Evolutionary conservation across 2,329 filamentous ascomycete species (phyloP).

Genomic region (Magnaporthiopsis rhizophila): DNA sequence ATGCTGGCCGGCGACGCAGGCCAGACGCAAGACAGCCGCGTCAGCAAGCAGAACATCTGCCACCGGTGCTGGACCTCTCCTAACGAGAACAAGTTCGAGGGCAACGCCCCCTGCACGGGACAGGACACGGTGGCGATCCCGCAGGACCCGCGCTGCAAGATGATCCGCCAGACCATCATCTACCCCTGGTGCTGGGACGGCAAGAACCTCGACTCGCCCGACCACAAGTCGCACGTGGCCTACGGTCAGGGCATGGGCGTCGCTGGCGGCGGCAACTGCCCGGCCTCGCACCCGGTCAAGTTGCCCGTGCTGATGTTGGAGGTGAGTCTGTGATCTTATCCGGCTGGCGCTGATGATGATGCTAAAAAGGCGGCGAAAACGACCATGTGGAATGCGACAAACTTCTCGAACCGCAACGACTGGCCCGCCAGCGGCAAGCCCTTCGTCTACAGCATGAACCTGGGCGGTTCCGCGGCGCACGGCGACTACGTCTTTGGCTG

Average conservation of each 20-base stretch:
- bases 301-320: conserved; percentile 29
- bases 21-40: conserved; percentile 30
- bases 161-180: conserved; percentile 45
- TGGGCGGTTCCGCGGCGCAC: conserved; percentile 38
- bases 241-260: conserved; percentile 37
- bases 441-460: conserved; percentile 36
- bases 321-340: too few species aligned
- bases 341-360: too few species aligned
- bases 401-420: conserved; percentile 31
- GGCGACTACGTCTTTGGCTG: conserved; percentile 46
- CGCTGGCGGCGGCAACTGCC: conserved; percentile 37
- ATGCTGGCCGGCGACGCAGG: conserved; percentile 35
- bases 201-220: conserved; percentile 32
- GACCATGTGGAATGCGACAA: conserved; percentile 33
- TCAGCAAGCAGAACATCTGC: conserved; percentile 37
- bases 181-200: conserved; percentile 42
- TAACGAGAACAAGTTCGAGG: conserved; percentile 37
- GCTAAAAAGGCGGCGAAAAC: too few species aligned
- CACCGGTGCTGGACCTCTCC: conserved; percentile 38
- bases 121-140: conserved; percentile 43
- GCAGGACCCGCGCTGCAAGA: conserved; percentile 35
- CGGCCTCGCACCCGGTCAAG: conserved; percentile 35
- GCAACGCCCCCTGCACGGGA: conserved; percentile 40
- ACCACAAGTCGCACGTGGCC: conserved; percentile 37
- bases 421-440: conserved; percentile 36